These are phyloP conservation scores for Gossypium davidsonii DNA, from an alignment of 441 rosid species.

Conservation along the genomic window DNA sequence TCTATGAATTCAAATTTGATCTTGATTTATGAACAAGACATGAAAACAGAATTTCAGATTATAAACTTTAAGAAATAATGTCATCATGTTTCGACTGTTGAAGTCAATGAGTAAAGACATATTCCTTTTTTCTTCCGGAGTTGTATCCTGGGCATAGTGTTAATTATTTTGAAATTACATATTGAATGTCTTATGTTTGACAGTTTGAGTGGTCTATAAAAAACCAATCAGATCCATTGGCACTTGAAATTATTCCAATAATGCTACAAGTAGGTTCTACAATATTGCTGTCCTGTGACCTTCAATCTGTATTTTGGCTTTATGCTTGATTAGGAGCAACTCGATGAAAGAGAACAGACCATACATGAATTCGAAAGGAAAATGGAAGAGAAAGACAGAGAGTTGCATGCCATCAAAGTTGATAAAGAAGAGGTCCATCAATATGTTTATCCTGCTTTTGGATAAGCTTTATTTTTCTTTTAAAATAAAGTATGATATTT, in stretches of 20 bases:
- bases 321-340: constrained; percentile 61
- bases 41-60: neutral
- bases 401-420: constrained; percentile 66
- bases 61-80: neutral
- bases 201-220: neutral
- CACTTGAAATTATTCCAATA: constrained; percentile 2
- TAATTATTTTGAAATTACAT: neutral
- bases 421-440: constrained; percentile 85
- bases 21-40: neutral
- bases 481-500: neutral
- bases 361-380: constrained; percentile 69
- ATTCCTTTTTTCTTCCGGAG: neutral
- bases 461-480: neutral
- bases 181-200: neutral
- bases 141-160: neutral
- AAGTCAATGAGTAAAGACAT: neutral
- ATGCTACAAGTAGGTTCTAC: constrained; percentile 6
- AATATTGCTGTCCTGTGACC: neutral
- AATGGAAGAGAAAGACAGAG: constrained; percentile 83
- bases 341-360: constrained; percentile 59
- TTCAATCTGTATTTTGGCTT: constrained; percentile 6
- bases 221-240: neutral
- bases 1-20: neutral
- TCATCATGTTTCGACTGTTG: neutral
- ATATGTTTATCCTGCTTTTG: constrained; percentile 10